Base-by-base conservation (phyloP, 2,329 filamentous ascomycete genomes). In the Rhytidhysteron rufulum region DNA sequence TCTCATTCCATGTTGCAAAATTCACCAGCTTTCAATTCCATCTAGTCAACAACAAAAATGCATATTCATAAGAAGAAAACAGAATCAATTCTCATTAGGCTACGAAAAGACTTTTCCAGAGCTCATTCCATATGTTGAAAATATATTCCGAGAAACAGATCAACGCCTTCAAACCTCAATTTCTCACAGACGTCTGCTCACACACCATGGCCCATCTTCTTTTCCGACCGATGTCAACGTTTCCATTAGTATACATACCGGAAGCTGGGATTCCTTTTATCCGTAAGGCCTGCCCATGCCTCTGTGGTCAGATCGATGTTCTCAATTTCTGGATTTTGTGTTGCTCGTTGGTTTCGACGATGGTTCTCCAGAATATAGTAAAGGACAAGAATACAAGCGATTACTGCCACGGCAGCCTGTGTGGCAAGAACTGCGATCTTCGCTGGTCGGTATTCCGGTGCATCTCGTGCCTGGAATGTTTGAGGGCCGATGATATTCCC, bases 401-500 rank as follows among this genome's bases (percentile, higher is more conserved):
- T 18, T 10, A 34, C n/a, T n/a, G 32, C 32, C 8, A 6, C 8
- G 9, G 5, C 8, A 17, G 18, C 13, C 17, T 34, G 13, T n/a
- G 32, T 34, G 8, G 32, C 32, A 18, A 34, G 18, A n/a, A 8
- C 18, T 10, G 18, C 10, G 19, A 34, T 34, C 32, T 34, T 34
- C 10, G 32, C 32, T 9, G 32, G 32, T 18, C 32, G 32, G 21
- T 34, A 34, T 7, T 20, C 32, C 8, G 32, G 32, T 18, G 32
- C 32, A 18, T 34, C n/a, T n/a, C 32, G 5, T 5, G 32, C 32
- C n/a, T 34, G 32, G 19, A 34, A 34, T 8, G 32, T 34, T 20
- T 34, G 32, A n/a, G 32, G 32, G 5, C 32, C 32, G n/a, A 34
- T 20, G 18, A 34, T 34, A 34, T 34, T 34, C 8, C 15, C 32